Base-by-base conservation (phyloP, 1,139 yeast species). In the Nakaseomyces uthaithaninus region DNA sequence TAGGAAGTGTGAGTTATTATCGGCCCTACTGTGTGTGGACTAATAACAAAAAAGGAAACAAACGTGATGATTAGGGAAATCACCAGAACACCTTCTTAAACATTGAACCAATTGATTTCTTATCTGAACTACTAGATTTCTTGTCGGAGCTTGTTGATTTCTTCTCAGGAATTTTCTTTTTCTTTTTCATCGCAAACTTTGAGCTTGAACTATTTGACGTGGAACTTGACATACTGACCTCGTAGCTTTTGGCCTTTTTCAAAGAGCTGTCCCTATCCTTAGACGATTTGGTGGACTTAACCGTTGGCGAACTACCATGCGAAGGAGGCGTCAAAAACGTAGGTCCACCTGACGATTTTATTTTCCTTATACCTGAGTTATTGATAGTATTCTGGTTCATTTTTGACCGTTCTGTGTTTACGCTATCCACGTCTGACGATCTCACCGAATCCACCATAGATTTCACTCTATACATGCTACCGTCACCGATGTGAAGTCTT, bases 391-490 rank as follows among this genome's bases (percentile, higher is more conserved):
- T 31, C 35, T 28, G 33, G 23, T 16, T 17, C 2, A 19, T 20
- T 17, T 31, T 31, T 11, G 25, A 19, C 9, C 11, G n/a, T 8
- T 31, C 35, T 6, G 31, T 27, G 4, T 31, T 31, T 31, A 19
- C 17, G 10, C 16, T 36, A 37, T 26, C 42, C 42, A 15, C 49
- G 51, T 17, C 46, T 40, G 36, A 31, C 11, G 35, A 19, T n/a
- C 14, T 11, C 10, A 50, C 55, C 26, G 44, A 47, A 28, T 47
- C 54, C 23, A 64, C 47, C 35, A 64, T 42, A 2, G 67, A 63
- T 44, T 57, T 62, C 10, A 65, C 66, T 39, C 61, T 61, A 42
- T 65, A 64, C 7, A 62, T 51, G 3, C 53, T 45, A 14, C 43
- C 46, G 15, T 52, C 57, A 10, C 51, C 42, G 19, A 53, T 49